Base-by-base conservation (phyloP, 2,329 filamentous ascomycete genomes). In the Sphaerulina vaccinii region DNA sequence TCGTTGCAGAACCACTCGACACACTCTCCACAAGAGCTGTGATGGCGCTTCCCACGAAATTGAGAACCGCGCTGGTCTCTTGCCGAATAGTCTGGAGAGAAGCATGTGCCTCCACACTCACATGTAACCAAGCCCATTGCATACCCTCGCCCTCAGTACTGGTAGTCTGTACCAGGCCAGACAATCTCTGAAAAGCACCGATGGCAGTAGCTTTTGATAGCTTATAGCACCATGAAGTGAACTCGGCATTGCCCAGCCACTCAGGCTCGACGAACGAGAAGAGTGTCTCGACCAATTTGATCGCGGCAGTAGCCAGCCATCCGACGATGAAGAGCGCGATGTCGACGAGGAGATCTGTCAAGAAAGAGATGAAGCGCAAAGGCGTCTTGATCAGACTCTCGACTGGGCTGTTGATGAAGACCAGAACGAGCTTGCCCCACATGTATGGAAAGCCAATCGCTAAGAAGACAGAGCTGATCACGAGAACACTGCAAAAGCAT, bases 391-490 rank as follows among this genome's bases (percentile, higher is more conserved):
- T 65, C 44, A 83, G 68, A 23, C 84, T 74, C n/a, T 79, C 75
- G 32, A 89, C 74, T 2, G 92, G 92, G 59, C 90, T 90, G 10
- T 88, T 89, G 19, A 92, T 68, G 43, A 91, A 76, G 67, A 92
- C 85, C 37, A 97, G 78, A 3, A 88, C 84, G 21, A 95, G 76
- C 59, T 95, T 91, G 11, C 93, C 93, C 65, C 90, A 85, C 49
- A 96, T 86, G 71, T 97, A 99, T 0, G 93, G 93, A 45, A 96
- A 73, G 74, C 93, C 96, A 38, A 97, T 83, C 45, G 90, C 92
- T 52, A 87, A 75, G 46, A 90, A 86, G 36, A 99, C 84, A 11
- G 91, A 95, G 45, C 92, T 82, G 1, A 88, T 87, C 11, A 99
- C 90, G 22, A 99, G 79, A 39, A 97, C 86, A 6, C 88, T 86